phyloP scores from a whole-genome alignment of 768 basidiomycete species.

The Phlebiopsis gigantea region DNA sequence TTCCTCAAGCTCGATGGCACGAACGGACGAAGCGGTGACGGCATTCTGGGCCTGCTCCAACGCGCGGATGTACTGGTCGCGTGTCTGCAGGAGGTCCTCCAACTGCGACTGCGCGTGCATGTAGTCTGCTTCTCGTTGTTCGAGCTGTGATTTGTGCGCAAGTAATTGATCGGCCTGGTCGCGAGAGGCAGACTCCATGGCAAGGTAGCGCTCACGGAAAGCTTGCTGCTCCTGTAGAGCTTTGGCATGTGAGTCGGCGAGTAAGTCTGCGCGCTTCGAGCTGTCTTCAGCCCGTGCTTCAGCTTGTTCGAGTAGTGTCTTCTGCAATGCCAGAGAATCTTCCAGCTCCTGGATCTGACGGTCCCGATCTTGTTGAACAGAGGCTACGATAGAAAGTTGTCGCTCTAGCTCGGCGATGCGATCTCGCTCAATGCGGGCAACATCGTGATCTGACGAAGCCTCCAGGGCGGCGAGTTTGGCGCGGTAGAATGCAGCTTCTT shows the following conservation, averaged over 20 bases:
- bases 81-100: conserved; percentile 62
- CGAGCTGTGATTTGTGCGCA: conserved; percentile 63
- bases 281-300: conserved; percentile 75
- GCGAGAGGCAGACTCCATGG: conserved; percentile 59
- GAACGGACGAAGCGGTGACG: conserved; percentile 66
- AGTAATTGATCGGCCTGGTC: conserved; percentile 76
- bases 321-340: conserved; percentile 72
- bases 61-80: conserved; percentile 82
- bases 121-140: conserved; percentile 79
- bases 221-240: conserved; percentile 61
- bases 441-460: conserved; percentile 55
- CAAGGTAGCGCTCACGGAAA: conserved; percentile 58
- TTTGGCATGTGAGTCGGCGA: conserved; percentile 65
- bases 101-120: conserved; percentile 57
- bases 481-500: conserved; percentile 95
- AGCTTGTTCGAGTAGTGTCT: conserved; percentile 72
- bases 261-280: conserved; percentile 64
- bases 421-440: conserved; percentile 70
- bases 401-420: conserved; percentile 72
- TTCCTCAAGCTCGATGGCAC: conserved; percentile 74
- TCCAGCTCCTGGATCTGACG: conserved; percentile 66
- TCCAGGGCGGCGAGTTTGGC: conserved; percentile 91
- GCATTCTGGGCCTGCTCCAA: conserved; percentile 83
- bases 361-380: conserved; percentile 61
- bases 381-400: conserved; percentile 54